Conservation (phyloP, 148 eudicot species). For the Linanthus parryae region DNA sequence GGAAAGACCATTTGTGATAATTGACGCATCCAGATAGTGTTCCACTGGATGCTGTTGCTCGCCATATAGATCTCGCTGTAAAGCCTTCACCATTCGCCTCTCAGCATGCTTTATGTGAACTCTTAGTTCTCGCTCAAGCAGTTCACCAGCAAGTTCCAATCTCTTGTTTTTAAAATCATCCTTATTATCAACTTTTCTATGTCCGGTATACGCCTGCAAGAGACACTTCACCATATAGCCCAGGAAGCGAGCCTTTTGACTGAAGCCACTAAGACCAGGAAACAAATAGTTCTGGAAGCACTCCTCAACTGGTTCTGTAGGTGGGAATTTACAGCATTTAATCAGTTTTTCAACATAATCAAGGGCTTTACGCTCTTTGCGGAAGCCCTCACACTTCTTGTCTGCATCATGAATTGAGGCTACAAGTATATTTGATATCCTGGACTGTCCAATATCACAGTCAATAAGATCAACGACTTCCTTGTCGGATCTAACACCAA, state of each 20-base stretch:
- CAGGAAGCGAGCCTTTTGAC: conserved; percentile 76
- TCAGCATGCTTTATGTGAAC: conserved; percentile 84
- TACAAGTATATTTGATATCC: conserved; percentile 57
- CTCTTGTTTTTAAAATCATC: conserved; percentile 95
- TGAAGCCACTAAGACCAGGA: conserved; percentile 44
- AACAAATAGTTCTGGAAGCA: conserved; percentile 43
- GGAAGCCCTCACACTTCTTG: conserved; percentile 52
- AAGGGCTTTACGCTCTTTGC: conserved; percentile 37
- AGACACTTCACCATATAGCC: conserved; percentile 89
- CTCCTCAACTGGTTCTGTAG: conserved; percentile 52
- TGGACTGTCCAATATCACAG: conserved; percentile 41
- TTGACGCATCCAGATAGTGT: conserved; percentile 79
- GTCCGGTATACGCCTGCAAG: conserved; percentile 56
- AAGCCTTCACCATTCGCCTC: conserved; percentile 82
- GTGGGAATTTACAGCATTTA: conserved; percentile 58
- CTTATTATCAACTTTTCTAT: conserved; percentile 72
- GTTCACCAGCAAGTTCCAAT: conserved; percentile 74
- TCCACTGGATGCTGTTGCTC: conserved; percentile 55
- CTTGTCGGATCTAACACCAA: conserved; percentile 68
- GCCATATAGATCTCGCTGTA: conserved; percentile 86
- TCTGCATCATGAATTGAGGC: conserved; percentile 90
- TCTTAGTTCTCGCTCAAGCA: conserved; percentile 73
- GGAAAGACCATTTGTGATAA: conserved; percentile 81
- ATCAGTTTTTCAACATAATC: conserved; percentile 31
- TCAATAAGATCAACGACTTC: conserved; percentile 76